A percentile compares a stretch with the other conserved stretches of the same genome.
Conservation (phyloP, 1,284 basidiomycete genomes). For the Malassezia yamatoensis region DNA sequence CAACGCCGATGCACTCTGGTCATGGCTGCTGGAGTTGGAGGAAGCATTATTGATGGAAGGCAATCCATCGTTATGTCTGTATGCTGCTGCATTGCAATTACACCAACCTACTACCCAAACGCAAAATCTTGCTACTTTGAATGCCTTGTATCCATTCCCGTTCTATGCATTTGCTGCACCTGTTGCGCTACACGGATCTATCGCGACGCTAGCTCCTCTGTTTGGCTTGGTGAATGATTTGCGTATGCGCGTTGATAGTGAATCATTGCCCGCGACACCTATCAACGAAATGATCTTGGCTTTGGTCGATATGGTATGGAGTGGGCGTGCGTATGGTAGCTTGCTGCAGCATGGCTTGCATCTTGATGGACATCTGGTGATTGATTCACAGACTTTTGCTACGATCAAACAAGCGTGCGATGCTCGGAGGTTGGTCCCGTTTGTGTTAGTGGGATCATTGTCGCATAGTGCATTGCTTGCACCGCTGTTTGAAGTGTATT, state of each 20-base stretch:
- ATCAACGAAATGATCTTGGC: slow-evolving; percentile 12
- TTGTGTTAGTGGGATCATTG: slow-evolving; percentile 13
- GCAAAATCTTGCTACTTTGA: background rate
- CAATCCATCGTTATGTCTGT: slow-evolving; percentile 8
- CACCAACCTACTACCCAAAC: background rate
- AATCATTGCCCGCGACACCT: background rate
- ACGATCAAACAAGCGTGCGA: slow-evolving; percentile 12
- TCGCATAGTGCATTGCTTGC: slow-evolving; percentile 17
- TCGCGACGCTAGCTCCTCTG: slow-evolving; percentile 6
- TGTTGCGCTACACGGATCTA: slow-evolving; percentile 5
- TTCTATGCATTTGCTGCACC: slow-evolving; percentile 11
- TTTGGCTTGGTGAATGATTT: slow-evolving; percentile 4
- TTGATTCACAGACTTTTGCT: slow-evolving; percentile 4
- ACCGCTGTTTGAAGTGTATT: slow-evolving; percentile 14
- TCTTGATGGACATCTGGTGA: slow-evolving; percentile 5
- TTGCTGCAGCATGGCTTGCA: slow-evolving; percentile 11
- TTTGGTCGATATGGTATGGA: slow-evolving; percentile 16
- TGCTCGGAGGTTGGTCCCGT: slow-evolving; percentile 11
- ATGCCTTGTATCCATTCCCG: slow-evolving; percentile 9
- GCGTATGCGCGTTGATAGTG: background rate
- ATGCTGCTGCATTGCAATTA: slow-evolving; percentile 4
- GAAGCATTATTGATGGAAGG: slow-evolving; percentile 13
- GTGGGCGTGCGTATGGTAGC: slow-evolving; percentile 13
- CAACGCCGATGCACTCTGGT: background rate
- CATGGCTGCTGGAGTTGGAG: slow-evolving; percentile 12